Evolutionary conservation across 1,284 basidiomycete species (phyloP), one percentile per base, ranked within the genome.

Genomic region (Polyporus tsugae): DNA sequence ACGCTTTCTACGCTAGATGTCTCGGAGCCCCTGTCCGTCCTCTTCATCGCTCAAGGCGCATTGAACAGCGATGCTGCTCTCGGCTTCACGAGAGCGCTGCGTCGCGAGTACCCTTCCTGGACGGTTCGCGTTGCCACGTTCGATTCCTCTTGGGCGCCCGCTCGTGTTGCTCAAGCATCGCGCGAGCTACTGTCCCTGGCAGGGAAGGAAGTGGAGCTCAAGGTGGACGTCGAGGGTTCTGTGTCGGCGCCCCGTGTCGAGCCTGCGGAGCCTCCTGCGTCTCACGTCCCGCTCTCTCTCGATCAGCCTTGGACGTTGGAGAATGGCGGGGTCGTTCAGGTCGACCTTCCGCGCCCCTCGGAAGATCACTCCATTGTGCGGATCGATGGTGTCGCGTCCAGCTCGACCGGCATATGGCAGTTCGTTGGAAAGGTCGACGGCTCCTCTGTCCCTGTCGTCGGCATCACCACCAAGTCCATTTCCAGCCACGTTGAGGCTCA

Each of bases 81-180:
- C 15, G 70, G 70, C 4, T 69, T 72, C 41, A 57, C 68, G 2
- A 29, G 68, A 33, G 29, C 68, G 1, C 49, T 72, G 6, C 65
- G 68, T 35, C 62, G 63, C 46, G 70, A 72, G 62, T 72, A 62
- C 36, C 67, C 39, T 13, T 36, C 60, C 2, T 72, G 70, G 70
- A 55, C 60, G n/a, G 52, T 70, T n/a, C 63, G 61, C 10, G 62
- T 67, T 2, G 65, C 38, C 5, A 61, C 62, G 33, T 72, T 72
- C 63, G 59, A 60, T 25, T 25, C 19, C 19, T 60, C 55, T 17
- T 69, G 64, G 60, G 19, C 46, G 1, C 55, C 33, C 19, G 13
- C 25, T 17, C 25, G 60, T 33, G 33, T 33, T 6, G 33, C 11
- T 7, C 41, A 60, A 2, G 69, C 61, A 10, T 39, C 64, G 13